Evolutionary conservation across 1,284 basidiomycete species (phyloP), one percentile per base, ranked within the genome.

Genomic region (Paramarasmius palmivorus): DNA sequence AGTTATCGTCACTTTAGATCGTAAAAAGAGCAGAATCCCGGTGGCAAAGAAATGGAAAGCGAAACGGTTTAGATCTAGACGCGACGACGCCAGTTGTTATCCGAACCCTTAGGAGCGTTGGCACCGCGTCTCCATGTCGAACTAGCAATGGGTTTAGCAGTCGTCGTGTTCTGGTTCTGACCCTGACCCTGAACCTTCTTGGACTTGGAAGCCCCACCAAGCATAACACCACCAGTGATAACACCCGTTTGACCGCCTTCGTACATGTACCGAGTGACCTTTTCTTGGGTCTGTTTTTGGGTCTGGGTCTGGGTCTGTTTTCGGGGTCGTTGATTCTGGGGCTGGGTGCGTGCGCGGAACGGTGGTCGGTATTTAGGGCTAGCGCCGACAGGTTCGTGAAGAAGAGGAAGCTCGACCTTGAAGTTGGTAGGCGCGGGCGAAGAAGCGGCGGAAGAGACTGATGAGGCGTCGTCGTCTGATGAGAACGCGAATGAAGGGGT

Each of bases 201-300:
- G 42, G 57, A 57, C 12, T 50, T 57, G 8, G 25, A 17, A 3
- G 19, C 26, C n/a, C n/a, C n/a, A 29, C 44, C 44, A 19, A 46
- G 44, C 44, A 46, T 46, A 23, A 46, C 44, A 2, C 44, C 44
- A 46, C 44, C 44, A 19, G 44, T 46, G 25, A 46, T 46, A 17
- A 46, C 44, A 46, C 44, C 25, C 12, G 44, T 46, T 15, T 46
- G 44, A 14, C 44, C 44, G n/a, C 44, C 44, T 29, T 46, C 25
- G 26, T 46, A 46, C 44, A 46, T 46, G 25, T 46, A 46, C 22
- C 44, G 44, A 46, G 44, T 46, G 25, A 46, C 44, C 17, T 26
- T 29, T n/a, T 26, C 32, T 26, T 32, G 25, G n/a, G 44, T 6
- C 25, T 15, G 44, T 9, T n/a, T n/a, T n/a, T 26, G 25, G 25